Conservation (phyloP, 78 protist genomes). For the Dictyostelium brefeldianum region DNA sequence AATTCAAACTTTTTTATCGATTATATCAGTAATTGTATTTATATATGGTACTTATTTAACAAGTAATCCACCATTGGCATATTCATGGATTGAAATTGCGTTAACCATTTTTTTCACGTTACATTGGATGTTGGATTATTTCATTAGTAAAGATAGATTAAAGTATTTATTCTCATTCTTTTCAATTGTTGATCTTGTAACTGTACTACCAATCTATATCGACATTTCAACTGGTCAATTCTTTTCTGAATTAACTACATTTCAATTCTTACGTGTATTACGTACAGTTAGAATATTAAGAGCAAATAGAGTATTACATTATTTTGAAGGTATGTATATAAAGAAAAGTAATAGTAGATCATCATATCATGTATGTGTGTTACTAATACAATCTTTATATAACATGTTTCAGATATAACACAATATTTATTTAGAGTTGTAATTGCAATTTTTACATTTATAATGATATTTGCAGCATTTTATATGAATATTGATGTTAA, state of each 20-base stretch:
- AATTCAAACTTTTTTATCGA: constrained; percentile 46
- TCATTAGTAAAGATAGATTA: constrained; percentile 60
- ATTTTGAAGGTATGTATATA: constrained; percentile 41
- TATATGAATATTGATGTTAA: constrained; percentile 64
- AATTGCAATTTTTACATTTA: constrained; percentile 75
- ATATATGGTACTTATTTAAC: constrained; percentile 64
- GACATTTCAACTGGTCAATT: constrained; percentile 52
- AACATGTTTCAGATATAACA: constrained; percentile 49
- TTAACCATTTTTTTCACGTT: constrained; percentile 65
- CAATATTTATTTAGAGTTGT: constrained; percentile 75
- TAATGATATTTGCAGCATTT: constrained; percentile 74
- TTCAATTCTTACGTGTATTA: constrained; percentile 74
- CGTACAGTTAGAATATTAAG: constrained; percentile 70
- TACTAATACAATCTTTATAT: not conserved
- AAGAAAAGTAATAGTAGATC: not conserved
- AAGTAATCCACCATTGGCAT: constrained; percentile 33
- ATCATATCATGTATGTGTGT: too few relatives aligned
- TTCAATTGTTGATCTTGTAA: constrained; percentile 64
- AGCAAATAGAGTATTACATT: constrained; percentile 77
- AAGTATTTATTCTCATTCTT: constrained; percentile 68
- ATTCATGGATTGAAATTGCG: constrained; percentile 47
- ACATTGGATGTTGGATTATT: constrained; percentile 78
- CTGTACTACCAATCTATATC: constrained; percentile 65
- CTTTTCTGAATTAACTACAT: constrained; percentile 51
- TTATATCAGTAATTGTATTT: constrained; percentile 55